Percentiles rank a stretch among this genome's conserved stretches.
Conservation (phyloP, 2,329 filamentous ascomycete species). For the Ophiostoma perfectum region DNA sequence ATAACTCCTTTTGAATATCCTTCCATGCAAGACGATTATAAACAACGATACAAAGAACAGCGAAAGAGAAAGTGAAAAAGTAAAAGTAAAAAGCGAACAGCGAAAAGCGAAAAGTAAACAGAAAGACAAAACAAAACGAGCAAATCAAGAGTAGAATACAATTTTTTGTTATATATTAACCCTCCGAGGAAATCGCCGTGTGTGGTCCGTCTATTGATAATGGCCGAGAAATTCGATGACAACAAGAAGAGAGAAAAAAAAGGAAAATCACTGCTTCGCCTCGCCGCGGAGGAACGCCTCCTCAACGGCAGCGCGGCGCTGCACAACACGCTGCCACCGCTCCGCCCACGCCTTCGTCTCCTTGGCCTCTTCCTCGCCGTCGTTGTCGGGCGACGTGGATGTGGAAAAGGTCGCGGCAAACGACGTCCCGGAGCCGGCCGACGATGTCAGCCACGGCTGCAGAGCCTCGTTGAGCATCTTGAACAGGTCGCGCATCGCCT, state of each 20-base stretch:
- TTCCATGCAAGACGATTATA: neutral
- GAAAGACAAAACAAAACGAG: neutral
- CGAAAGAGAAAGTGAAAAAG: neutral
- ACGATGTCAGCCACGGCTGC: slow-evolving; percentile 63
- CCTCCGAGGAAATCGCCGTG: neutral
- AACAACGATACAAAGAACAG: neutral
- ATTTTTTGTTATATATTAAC: neutral
- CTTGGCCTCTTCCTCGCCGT: slow-evolving; percentile 49
- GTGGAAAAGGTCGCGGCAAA: slow-evolving; percentile 31
- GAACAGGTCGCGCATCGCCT: slow-evolving; percentile 74
- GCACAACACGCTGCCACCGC: slow-evolving; percentile 81
- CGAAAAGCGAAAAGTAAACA: neutral
- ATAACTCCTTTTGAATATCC: neutral
- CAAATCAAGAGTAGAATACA: neutral
- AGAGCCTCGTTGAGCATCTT: slow-evolving; percentile 73
- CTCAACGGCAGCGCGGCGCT: slow-evolving; percentile 76
- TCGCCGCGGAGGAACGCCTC: slow-evolving; percentile 57
- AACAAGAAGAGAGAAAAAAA: neutral
- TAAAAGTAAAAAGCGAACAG: neutral
- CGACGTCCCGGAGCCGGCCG: slow-evolving; percentile 68
- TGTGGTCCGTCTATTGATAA: slow-evolving; percentile 5
- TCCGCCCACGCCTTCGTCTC: slow-evolving; percentile 74
- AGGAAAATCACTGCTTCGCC: slow-evolving; percentile 27
- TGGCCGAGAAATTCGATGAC: neutral
- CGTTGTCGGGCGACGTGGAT: slow-evolving; percentile 46